Base-by-base conservation (phyloP, 106 monocot species). In the Phalaenopsis equestris region DNA sequence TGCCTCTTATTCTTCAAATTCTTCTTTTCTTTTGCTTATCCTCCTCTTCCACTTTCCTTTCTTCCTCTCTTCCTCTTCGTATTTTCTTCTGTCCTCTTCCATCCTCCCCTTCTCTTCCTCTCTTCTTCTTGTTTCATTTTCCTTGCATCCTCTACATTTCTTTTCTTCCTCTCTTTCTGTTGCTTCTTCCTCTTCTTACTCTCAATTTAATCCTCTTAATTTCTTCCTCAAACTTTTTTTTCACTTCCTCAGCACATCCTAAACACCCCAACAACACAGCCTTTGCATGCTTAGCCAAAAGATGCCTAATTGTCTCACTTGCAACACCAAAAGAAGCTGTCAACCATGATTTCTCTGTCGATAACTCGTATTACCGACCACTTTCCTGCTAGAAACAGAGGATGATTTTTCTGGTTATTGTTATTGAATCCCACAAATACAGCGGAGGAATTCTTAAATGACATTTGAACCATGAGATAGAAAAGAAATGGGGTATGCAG, bases 381-480 rank as follows among this genome's bases (percentile, higher is more conserved):
- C 80, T 76, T 82, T 43, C 96, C 91, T 1, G 87, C 86, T 23
- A 93, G 79, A 72, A 85, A 93, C 68, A 90, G 93, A 3, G 93
- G 91, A 76, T 87, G 87, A 77, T 91, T 93, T 48, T 77, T 81
- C 37, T 45, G 61, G 10, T 42, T 85, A 42, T 43, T 81, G 38
- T 85, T 91, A 67, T 76, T 88, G 55, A 93, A 90, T 52, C 93
- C 96, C 43, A 93, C 61, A 77, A 93, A 96, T 7, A 93, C 90
- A 48, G 91, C 82, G 5, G 87, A 88, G 36, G 79, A 80, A 21
- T 93, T 84, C 81, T 93, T 88, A 85, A 89, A 96, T 2, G 95
- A 89, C 47, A 91, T 85, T 57, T 96, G 93, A 6, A 82, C 85
- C 95, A 96, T 91, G 14, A 91, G 88, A 82, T 93, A 89, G 81